phyloP scores from a whole-genome alignment of 2,329 filamentous ascomycete species.

The Curvularia spicifera region DNA sequence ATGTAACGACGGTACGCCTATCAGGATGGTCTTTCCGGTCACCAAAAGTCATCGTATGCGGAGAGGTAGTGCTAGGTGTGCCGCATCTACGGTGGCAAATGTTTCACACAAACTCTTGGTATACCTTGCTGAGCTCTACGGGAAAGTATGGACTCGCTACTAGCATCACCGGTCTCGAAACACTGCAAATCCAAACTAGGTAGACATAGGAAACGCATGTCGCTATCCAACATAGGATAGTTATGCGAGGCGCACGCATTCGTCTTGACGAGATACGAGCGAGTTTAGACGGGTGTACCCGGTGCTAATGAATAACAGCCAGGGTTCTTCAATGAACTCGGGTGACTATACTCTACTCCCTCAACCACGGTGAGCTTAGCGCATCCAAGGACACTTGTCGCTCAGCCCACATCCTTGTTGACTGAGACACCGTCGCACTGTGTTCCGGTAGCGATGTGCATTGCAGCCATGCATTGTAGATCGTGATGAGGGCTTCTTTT shows the following conservation, averaged over 20 bases:
- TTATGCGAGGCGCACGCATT: background rate
- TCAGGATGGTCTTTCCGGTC: background rate
- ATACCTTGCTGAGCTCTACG: background rate
- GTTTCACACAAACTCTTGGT: background rate
- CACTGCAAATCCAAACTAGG: background rate
- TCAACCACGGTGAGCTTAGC: background rate
- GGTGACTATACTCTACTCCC: background rate
- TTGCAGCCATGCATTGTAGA: background rate
- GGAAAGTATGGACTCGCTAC: background rate
- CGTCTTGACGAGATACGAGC: background rate
- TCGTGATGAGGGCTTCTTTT: background rate
- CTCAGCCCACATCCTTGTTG: constrained; percentile 8
- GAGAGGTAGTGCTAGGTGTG: background rate
- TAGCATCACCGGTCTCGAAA: background rate
- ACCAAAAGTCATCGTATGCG: background rate
- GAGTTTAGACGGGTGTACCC: background rate
- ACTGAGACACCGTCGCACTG: constrained; percentile 8
- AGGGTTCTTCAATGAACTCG: background rate
- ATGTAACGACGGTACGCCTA: background rate
- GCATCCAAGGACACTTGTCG: background rate
- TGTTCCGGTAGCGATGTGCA: background rate
- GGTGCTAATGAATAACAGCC: constrained; percentile 1
- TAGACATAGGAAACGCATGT: background rate
- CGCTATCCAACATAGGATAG: background rate
- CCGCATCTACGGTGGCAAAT: background rate